These are phyloP conservation scores for Colletotrichum camelliae DNA, from an alignment of 2,329 filamentous ascomycete genomes.

Conservation along the genomic window DNA sequence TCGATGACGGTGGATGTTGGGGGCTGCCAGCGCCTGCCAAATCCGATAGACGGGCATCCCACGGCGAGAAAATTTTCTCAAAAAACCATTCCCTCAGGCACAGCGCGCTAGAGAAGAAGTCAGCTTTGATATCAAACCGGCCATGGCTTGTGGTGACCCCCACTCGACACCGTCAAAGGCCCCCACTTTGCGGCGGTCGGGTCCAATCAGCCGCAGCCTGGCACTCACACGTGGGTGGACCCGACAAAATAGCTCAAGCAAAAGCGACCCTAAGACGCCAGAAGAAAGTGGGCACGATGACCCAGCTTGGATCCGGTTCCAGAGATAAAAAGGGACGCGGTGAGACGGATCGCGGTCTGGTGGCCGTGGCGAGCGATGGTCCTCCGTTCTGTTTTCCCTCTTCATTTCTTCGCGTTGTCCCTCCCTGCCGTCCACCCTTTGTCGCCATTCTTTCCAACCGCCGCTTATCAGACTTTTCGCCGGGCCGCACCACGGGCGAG, in stretches of 20 bases:
- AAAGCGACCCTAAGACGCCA: background rate
- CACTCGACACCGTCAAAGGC: constrained; percentile 14
- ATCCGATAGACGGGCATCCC: background rate
- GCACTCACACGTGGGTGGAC: constrained; percentile 25
- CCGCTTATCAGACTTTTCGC: constrained; percentile 9
- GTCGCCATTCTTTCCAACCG: background rate
- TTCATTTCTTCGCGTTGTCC: background rate
- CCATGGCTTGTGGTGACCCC: constrained; percentile 24
- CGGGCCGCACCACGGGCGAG: background rate
- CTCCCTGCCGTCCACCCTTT: background rate
- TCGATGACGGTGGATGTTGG: background rate
- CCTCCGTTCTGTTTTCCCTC: background rate
- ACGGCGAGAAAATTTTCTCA: constrained; percentile 6
- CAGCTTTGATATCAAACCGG: constrained; percentile 23
- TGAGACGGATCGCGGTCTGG: background rate
- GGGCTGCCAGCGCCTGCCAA: background rate
- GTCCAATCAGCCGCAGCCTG: constrained; percentile 20
- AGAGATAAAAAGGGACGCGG: constrained; percentile 21
- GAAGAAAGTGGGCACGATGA: constrained; percentile 14
- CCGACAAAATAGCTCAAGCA: constrained; percentile 15
- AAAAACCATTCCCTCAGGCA: constrained; percentile 12
- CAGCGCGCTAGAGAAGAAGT: background rate
- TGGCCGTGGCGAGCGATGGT: background rate
- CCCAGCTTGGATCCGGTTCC: constrained; percentile 1
- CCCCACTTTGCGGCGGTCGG: constrained; percentile 18